Base-by-base conservation (phyloP, 1,284 basidiomycete species). In the Irpex sp. region DNA sequence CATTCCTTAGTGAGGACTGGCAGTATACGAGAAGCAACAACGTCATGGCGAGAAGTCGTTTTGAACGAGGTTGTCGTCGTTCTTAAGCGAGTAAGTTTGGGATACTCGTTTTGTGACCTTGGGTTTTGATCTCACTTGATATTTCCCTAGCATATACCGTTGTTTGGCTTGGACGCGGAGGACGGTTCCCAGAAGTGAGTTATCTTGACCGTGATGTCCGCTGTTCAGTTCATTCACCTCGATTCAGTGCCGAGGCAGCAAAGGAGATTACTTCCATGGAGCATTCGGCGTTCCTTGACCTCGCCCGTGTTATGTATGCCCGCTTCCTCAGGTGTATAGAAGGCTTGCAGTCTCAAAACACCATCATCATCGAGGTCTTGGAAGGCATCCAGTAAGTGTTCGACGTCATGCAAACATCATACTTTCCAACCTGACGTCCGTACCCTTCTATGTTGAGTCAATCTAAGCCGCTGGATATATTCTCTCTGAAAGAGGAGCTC, bases 21-120 rank as follows among this genome's bases (percentile, higher is more conserved):
- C 35, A 89, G 89, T 4, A 74, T 93, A 46, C 89, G 89, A 46
- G 86, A 88, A 57, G 85, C 91, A 0, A 79, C 89, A 13, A 69
- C 81, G 1, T 85, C 88, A 11, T 98, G 95, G 92, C 80, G 91
- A 66, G 89, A 93, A 54, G 84, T 86, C 1, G 90, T 90, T 8
- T 78, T 94, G 62, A 77, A 77, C 8, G 87, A 92, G 62, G 80
- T 96, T 21, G 79, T 83, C 63, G 81, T 82, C 13, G 80, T 87
- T 36, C 78, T 93, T 33, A 83, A 81, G 71, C 79, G 78, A 73
- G 87, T 88, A 71, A 63, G 82, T 74, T 19, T n/a, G 49, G 8
- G n/a, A n/a, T 46, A 46, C 43, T n/a, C 49, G 11, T 50, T 3
- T 19, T 21, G 2, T 13, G 15, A 8, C 17, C 7, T 17, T n/a